Percentiles rank a stretch among this genome's conserved stretches.
phyloP scores from a whole-genome alignment of 371 early-diverging fungal species.

The Catenaria anguillulae region DNA sequence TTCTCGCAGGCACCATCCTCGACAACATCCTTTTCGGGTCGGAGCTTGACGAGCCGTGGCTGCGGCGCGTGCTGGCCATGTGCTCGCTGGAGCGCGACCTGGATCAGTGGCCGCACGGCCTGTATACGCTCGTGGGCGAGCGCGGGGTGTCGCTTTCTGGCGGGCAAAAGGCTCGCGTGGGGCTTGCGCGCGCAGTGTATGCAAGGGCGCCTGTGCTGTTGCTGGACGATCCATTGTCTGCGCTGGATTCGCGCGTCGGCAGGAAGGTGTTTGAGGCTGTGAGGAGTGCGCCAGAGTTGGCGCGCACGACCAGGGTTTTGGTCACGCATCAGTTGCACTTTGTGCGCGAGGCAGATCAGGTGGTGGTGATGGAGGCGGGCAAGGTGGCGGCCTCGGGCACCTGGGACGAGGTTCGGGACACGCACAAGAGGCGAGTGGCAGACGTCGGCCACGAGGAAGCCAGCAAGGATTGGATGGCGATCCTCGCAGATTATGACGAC shows the following conservation, averaged over 20 bases:
- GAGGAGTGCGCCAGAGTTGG: slow-evolving; percentile 7
- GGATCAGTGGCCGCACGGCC: slow-evolving; percentile 11
- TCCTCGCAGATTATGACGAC: not conserved
- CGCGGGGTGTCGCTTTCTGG: slow-evolving; percentile 2
- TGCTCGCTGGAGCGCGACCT: slow-evolving; percentile 9
- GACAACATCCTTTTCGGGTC: slow-evolving; percentile 9
- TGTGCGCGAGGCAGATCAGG: slow-evolving; percentile 11
- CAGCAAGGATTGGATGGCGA: not conserved
- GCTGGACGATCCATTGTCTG: slow-evolving; percentile 10
- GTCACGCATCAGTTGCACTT: slow-evolving; percentile 25
- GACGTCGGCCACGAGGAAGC: not conserved
- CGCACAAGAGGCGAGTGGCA: not conserved
- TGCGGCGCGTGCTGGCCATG: not conserved
- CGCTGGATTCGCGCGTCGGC: slow-evolving; percentile 17
- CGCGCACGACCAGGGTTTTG: slow-evolving; percentile 13
- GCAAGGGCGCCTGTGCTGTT: not conserved
- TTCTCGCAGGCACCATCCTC: slow-evolving; percentile 8
- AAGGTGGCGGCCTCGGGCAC: not conserved
- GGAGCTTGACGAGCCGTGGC: not conserved
- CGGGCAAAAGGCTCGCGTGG: not conserved
- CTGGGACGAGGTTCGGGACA: not conserved
- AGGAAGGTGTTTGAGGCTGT: not conserved
- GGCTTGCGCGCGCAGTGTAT: not conserved
- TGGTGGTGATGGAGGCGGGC: slow-evolving; percentile 13
- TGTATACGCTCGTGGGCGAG: slow-evolving; percentile 9